Percentiles rank a stretch among this genome's conserved stretches.
phyloP scores from a whole-genome alignment of 352 stramenopile genomes.

The Aphanomyces euteiches region DNA sequence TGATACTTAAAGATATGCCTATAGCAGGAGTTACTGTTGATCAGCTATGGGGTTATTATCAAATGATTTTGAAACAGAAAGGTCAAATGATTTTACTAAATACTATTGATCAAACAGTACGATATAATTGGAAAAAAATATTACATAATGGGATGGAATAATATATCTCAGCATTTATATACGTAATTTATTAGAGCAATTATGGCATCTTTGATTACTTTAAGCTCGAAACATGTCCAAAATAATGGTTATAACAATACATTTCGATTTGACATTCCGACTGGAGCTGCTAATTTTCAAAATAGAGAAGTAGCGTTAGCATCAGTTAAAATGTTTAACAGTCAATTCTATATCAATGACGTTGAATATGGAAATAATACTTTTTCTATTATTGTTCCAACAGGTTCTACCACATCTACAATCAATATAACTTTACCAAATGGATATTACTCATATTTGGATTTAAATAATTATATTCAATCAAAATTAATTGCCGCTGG shows the following conservation, averaged over 20 bases:
- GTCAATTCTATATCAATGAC: not conserved
- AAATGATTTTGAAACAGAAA: not conserved
- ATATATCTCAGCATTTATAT: not conserved
- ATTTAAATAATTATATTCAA: conserved; percentile 2
- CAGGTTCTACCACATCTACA: not conserved
- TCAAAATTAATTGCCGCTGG: not conserved
- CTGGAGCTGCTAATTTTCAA: not conserved
- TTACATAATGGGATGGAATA: not conserved
- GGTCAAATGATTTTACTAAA: not conserved
- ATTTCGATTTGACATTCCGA: not conserved
- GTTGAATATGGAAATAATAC: not conserved
- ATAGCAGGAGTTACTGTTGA: not conserved
- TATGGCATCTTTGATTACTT: not conserved
- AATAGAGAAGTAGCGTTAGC: not conserved
- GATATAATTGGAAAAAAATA: not conserved
- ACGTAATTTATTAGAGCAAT: not conserved
- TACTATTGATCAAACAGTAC: not conserved
- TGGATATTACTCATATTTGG: not conserved
- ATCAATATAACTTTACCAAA: conserved; percentile 9
- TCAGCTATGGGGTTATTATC: not conserved
- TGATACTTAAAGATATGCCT: not conserved
- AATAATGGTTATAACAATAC: conserved; percentile 2
- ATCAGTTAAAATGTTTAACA: not conserved
- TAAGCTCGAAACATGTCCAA: not conserved
- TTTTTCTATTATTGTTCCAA: not conserved